Base-by-base conservation (phyloP, 805 yeast species). In the Lipomyces kockii region DNA sequence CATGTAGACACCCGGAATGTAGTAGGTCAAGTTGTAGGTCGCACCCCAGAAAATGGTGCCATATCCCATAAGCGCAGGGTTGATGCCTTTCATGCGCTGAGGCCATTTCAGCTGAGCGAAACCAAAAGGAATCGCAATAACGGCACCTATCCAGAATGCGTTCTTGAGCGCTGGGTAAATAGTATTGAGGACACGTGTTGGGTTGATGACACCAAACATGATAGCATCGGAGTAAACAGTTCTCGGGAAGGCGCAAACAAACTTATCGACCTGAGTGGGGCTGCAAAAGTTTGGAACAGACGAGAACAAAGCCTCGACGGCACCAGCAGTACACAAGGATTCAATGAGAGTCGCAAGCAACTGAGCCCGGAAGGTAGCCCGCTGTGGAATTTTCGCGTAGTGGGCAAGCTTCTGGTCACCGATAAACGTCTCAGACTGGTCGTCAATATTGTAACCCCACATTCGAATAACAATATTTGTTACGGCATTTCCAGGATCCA, bases 381-480 rank as follows among this genome's bases (percentile, higher is more conserved):
- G 76, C 39, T 83, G 84, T 6, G 83, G 80, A 14, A 82, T 66
- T 14, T 49, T 63, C 35, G 83, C 76, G 75, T 85, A 85, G 75
- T 86, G 89, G 2, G 84, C 88, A 78, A 82, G 76, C 73, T 85
- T 86, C 71, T 80, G 81, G 72, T 85, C 85, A 73, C 84, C 82
- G 60, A 86, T 83, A 75, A 84, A 88, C 73, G 80, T 83, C 66
- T 87, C 86, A 14, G 91, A 89, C 77, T 87, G 90, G 32, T 84
- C 83, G 74, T 86, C 88, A 68, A 87, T 85, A 73, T 86, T 87
- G 55, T 85, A 84, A 56, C 86, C 86, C 61, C 79, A 80, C 0
- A 84, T 83, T 70, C 85, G 84, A 64, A 85, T 74, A 8, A 83
- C 78, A 80, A 83, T 83, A 62, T 85, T 76, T 2, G 88, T 88